phyloP scores from a whole-genome alignment of 2,329 filamentous ascomycete species.

The Lasiodiplodia hormozganensis region DNA sequence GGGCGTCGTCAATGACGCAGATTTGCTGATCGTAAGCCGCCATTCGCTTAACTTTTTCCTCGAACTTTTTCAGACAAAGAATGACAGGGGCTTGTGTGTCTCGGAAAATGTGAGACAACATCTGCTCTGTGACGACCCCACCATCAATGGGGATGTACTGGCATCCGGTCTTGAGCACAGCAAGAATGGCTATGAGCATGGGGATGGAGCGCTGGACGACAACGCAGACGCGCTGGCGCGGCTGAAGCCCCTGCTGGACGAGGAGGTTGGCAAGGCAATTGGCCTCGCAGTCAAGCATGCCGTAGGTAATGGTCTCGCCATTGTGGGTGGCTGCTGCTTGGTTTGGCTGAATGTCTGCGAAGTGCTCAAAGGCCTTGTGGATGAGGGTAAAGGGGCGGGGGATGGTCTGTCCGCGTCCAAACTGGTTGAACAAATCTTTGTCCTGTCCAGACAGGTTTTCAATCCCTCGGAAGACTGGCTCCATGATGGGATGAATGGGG shows the following conservation, averaged over 20 bases:
- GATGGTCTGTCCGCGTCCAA: background rate
- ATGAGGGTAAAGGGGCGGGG: slow-evolving; percentile 11
- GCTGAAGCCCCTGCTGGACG: background rate
- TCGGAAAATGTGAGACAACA: slow-evolving; percentile 56
- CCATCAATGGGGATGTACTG: slow-evolving; percentile 18
- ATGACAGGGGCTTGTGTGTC: slow-evolving; percentile 55
- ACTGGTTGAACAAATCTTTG: background rate
- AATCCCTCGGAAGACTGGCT: slow-evolving; percentile 11
- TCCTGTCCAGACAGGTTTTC: slow-evolving; percentile 3
- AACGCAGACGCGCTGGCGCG: slow-evolving; percentile 36
- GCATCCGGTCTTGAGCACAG: slow-evolving; percentile 43
- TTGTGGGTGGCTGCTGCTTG: background rate
- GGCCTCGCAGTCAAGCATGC: slow-evolving; percentile 12
- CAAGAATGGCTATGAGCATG: slow-evolving; percentile 45
- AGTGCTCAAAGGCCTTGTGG: slow-evolving; percentile 18
- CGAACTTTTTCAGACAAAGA: slow-evolving; percentile 54
- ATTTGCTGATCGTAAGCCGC: slow-evolving; percentile 10
- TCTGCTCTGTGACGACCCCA: slow-evolving; percentile 12
- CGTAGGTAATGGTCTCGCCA: slow-evolving; percentile 6
- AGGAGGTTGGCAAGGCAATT: slow-evolving; percentile 6
- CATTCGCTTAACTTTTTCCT: slow-evolving; percentile 37
- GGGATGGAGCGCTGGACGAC: slow-evolving; percentile 48
- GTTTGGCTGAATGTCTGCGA: slow-evolving; percentile 1
- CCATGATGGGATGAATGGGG: background rate
- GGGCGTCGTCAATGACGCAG: slow-evolving; percentile 4